phyloP scores from a whole-genome alignment of 805 yeast genomes.

The Candida verbasci region DNA sequence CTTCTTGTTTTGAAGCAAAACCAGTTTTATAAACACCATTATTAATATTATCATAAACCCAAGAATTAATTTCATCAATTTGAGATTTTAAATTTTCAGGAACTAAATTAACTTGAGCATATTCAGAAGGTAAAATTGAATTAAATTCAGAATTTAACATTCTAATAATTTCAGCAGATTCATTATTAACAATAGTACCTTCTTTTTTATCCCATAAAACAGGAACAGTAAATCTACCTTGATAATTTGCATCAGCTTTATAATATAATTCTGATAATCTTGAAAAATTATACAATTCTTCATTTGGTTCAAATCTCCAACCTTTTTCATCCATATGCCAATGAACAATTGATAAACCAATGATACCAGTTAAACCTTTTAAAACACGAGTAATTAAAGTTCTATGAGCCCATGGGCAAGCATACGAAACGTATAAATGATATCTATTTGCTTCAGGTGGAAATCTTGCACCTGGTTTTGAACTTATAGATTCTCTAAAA shows the following conservation, averaged over 20 bases:
- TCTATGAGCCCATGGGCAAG: slow-evolving; percentile 97
- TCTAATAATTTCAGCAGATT: slow-evolving; percentile 84
- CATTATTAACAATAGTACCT: slow-evolving; percentile 84
- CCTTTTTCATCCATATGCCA: slow-evolving; percentile 87
- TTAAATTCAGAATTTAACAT: slow-evolving; percentile 76
- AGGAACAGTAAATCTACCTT: slow-evolving; percentile 88
- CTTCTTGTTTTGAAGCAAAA: slow-evolving; percentile 79
- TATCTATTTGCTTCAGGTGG: slow-evolving; percentile 77
- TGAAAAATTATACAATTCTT: slow-evolving; percentile 50
- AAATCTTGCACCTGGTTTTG: slow-evolving; percentile 55
- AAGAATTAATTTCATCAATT: slow-evolving; percentile 73
- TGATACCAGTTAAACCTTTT: slow-evolving; percentile 60
- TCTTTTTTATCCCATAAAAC: slow-evolving; percentile 86
- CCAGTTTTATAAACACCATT: slow-evolving; percentile 94
- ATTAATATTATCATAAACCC: slow-evolving; percentile 83
- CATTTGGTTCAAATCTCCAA: slow-evolving; percentile 70
- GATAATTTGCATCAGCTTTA: slow-evolving; percentile 70
- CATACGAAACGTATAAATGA: slow-evolving; percentile 79
- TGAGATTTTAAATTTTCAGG: slow-evolving; percentile 51
- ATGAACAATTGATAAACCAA: slow-evolving; percentile 76
- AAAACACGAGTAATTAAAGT: slow-evolving; percentile 67
- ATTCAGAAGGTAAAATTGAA: slow-evolving; percentile 45
- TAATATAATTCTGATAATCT: slow-evolving; percentile 69
- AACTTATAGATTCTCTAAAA: slow-evolving; percentile 65
- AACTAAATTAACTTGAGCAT: slow-evolving; percentile 52